phyloP scores from a whole-genome alignment of 345 rosid species.

The Brassica carinata region DNA sequence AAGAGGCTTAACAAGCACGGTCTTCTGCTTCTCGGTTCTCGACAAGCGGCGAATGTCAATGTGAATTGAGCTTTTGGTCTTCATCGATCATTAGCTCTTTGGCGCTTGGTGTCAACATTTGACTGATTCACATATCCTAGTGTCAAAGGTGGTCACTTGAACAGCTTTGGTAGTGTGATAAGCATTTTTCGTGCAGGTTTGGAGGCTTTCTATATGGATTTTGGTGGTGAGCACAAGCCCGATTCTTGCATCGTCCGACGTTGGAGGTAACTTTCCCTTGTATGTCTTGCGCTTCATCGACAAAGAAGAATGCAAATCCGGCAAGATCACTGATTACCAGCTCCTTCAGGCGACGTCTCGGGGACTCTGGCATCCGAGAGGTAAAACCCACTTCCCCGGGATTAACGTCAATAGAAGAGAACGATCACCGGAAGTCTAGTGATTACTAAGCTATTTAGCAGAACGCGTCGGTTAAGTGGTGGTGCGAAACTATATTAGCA shows the following conservation, averaged over 20 bases:
- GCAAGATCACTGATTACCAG: no score
- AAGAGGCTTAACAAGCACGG: background rate
- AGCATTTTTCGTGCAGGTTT: background rate
- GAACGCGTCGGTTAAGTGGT: no score
- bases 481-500: no score
- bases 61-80: background rate
- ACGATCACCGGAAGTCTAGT: no score
- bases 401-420: no score
- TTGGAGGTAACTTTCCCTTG: background rate
- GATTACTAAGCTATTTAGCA: no score
- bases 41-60: background rate
- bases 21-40: background rate
- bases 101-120: background rate
- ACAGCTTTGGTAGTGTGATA: background rate
- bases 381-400: no score
- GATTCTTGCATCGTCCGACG: background rate
- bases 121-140: background rate
- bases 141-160: background rate
- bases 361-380: no score
- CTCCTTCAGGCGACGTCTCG: no score
- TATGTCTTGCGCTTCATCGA: no score
- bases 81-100: background rate
- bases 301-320: no score
- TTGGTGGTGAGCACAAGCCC: background rate
- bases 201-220: background rate